phyloP scores from a whole-genome alignment of 129 eudicot species.

The Rutidosis leptorrhynchoides region DNA sequence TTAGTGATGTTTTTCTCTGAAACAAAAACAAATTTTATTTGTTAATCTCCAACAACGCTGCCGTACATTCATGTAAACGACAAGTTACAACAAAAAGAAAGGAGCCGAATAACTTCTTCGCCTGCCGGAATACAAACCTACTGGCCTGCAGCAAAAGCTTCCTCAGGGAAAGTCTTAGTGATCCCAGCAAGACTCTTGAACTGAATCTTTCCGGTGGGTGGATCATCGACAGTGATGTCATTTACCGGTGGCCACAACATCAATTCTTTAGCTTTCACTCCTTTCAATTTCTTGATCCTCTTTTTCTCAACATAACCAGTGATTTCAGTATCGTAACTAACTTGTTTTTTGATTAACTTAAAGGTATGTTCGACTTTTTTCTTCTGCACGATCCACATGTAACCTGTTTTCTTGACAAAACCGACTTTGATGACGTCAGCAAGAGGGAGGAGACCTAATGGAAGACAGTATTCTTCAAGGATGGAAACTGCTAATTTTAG shows the following conservation, averaged over 20 bases:
- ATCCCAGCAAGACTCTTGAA: slow-evolving; percentile 76
- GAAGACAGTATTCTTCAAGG: slow-evolving; percentile 53
- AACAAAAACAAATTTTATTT: slow-evolving; percentile 19
- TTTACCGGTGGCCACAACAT: slow-evolving; percentile 77
- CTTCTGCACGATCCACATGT: slow-evolving; percentile 59
- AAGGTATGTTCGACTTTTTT: slow-evolving; percentile 56
- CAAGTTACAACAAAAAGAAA: slow-evolving; percentile 14
- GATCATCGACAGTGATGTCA: slow-evolving; percentile 55
- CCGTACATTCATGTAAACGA: slow-evolving; percentile 31
- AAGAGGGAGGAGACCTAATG: slow-evolving; percentile 59
- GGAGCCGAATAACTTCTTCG: neutral
- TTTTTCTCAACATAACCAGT: slow-evolving; percentile 56
- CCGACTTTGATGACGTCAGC: slow-evolving; percentile 61
- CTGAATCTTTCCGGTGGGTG: slow-evolving; percentile 62
- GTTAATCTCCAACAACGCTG: slow-evolving; percentile 11
- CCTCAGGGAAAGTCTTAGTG: slow-evolving; percentile 61
- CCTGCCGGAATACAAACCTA: slow-evolving; percentile 22
- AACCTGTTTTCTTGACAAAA: slow-evolving; percentile 55
- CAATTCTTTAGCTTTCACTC: slow-evolving; percentile 68
- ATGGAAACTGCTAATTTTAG: slow-evolving; percentile 49
- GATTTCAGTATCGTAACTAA: slow-evolving; percentile 54
- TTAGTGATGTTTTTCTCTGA: neutral
- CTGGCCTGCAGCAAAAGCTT: slow-evolving; percentile 65
- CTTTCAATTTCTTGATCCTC: slow-evolving; percentile 66
- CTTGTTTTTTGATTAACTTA: slow-evolving; percentile 53